These are phyloP conservation scores for Dipodascus albidus DNA, from an alignment of 805 yeast genomes.

Conservation along the genomic window DNA sequence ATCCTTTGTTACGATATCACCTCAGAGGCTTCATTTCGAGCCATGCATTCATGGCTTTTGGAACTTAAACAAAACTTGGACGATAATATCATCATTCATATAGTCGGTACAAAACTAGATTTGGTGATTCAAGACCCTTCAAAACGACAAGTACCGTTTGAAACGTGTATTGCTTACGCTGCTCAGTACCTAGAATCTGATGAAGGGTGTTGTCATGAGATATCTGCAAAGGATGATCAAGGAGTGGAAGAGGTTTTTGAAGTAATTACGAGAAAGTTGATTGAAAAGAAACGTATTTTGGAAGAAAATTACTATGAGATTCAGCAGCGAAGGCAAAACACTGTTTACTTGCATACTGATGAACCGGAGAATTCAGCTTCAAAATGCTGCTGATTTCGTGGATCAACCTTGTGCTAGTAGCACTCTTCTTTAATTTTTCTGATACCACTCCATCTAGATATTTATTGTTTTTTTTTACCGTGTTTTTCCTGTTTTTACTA, in stretches of 20 bases:
- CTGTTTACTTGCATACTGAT: conserved; percentile 19
- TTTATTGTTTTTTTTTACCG: not conserved
- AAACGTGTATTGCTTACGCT: conserved; percentile 24
- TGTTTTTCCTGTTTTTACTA: not conserved
- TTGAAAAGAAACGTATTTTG: conserved; percentile 12
- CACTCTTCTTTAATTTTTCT: too few relatives aligned
- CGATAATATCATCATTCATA: conserved; percentile 21
- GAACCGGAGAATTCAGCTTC: conserved; percentile 15
- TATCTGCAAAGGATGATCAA: conserved; percentile 25
- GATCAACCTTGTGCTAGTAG: too few relatives aligned
- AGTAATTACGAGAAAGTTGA: conserved; percentile 21
- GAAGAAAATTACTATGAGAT: conserved; percentile 9
- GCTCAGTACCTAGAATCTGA: conserved; percentile 14
- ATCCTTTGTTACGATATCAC: conserved; percentile 27
- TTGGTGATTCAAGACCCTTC: conserved; percentile 24
- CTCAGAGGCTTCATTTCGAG: conserved; percentile 23
- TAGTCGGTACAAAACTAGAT: conserved; percentile 27
- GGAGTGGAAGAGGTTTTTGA: conserved; percentile 26
- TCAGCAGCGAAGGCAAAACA: conserved; percentile 11
- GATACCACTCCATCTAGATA: not conserved
- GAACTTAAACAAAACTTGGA: conserved; percentile 23
- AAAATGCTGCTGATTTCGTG: conserved; percentile 16
- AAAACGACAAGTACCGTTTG: conserved; percentile 24
- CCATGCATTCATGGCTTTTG: conserved; percentile 26
- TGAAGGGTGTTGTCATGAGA: conserved; percentile 23